These are phyloP conservation scores for Alternaria atra DNA, from an alignment of 2,329 filamentous ascomycete species.

Conservation along the genomic window DNA sequence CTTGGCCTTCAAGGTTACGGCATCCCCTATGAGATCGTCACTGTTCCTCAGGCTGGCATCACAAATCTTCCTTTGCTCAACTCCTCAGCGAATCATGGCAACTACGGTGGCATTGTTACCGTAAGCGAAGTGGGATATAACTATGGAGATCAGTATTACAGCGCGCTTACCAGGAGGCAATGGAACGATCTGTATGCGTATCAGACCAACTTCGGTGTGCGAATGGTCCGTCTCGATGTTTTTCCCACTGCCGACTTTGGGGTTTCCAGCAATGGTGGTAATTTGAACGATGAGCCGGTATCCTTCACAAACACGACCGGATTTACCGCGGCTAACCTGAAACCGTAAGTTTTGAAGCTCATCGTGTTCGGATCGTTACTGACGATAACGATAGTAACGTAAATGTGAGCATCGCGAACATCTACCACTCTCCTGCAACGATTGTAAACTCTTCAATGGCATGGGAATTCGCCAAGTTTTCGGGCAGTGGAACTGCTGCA, in stretches of 20 bases:
- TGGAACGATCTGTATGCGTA: slow-evolving; percentile 66
- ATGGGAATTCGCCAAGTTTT: slow-evolving; percentile 60
- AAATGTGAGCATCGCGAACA: slow-evolving; percentile 45
- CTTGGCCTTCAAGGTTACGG: slow-evolving; percentile 68
- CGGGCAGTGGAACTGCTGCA: slow-evolving; percentile 61
- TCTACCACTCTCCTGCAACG: slow-evolving; percentile 67
- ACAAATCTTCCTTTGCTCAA: slow-evolving; percentile 62
- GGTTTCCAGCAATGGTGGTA: slow-evolving; percentile 47
- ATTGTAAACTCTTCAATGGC: slow-evolving; percentile 64
- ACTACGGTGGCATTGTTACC: slow-evolving; percentile 68
- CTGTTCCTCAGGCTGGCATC: slow-evolving; percentile 64
- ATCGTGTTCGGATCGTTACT: slow-evolving; percentile 7
- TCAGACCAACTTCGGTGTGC: slow-evolving; percentile 65
- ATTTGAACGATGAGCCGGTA: slow-evolving; percentile 50
- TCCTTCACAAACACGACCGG: slow-evolving; percentile 63
- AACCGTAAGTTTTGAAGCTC: slow-evolving; percentile 45
- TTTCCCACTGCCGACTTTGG: slow-evolving; percentile 64
- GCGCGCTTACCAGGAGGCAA: slow-evolving; percentile 65
- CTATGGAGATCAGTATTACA: slow-evolving; percentile 59
- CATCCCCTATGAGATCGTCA: slow-evolving; percentile 65
- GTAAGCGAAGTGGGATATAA: slow-evolving; percentile 65
- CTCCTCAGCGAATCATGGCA: slow-evolving; percentile 59
- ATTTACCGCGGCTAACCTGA: slow-evolving; percentile 65
- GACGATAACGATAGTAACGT: slow-evolving; percentile 29
- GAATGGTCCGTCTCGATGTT: slow-evolving; percentile 68